A percentile compares a stretch with the other conserved stretches of the same genome.
These are phyloP conservation scores for Aspergillus clavatus DNA, from an alignment of 2,329 filamentous ascomycete genomes.

Conservation along the genomic window DNA sequence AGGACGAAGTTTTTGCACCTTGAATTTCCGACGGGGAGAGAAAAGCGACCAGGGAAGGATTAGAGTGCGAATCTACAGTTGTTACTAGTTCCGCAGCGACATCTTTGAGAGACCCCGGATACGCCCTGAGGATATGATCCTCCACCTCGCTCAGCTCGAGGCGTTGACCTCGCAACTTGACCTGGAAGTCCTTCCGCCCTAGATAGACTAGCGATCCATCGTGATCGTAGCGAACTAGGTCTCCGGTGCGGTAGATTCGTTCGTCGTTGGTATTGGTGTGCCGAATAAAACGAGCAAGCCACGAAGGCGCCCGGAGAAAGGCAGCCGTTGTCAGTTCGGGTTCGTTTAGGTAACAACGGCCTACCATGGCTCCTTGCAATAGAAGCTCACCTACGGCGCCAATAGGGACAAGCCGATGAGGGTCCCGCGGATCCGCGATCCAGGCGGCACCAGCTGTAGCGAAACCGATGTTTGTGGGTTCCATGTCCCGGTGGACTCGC, in stretches of 20 bases:
- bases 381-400: constrained; percentile 41
- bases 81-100: background rate
- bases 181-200: constrained; percentile 6
- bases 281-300: background rate
- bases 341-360: constrained; percentile 53
- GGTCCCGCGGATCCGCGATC: constrained; percentile 21
- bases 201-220: constrained; percentile 1
- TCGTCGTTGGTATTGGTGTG: too few relatives aligned
- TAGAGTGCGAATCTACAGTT: background rate
- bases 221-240: constrained; percentile 1
- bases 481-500: background rate
- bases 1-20: background rate
- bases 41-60: background rate
- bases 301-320: constrained; percentile 43
- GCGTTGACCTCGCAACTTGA: constrained; percentile 7
- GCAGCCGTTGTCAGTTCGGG: constrained; percentile 50
- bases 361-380: constrained; percentile 45
- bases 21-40: background rate
- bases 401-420: constrained; percentile 45
- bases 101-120: background rate
- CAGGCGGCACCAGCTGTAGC: background rate
- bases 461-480: background rate
- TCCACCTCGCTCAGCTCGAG: constrained; percentile 7
- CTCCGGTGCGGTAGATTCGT: constrained; percentile 2
- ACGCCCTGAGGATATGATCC: background rate